These are phyloP conservation scores for Colletotrichum neosansevieriae DNA, from an alignment of 2,329 filamentous ascomycete genomes.

Conservation along the genomic window DNA sequence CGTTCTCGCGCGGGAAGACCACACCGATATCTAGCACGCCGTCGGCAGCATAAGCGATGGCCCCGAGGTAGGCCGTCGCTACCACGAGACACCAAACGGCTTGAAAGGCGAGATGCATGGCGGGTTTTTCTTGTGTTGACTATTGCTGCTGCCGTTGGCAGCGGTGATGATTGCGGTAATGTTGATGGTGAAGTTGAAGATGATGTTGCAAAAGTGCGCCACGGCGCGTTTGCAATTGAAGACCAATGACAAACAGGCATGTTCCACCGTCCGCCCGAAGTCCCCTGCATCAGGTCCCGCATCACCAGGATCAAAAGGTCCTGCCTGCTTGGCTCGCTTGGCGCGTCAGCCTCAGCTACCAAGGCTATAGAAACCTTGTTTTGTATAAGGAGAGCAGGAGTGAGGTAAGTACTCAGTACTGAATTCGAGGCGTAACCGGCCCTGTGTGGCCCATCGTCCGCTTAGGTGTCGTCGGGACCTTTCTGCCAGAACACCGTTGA, in stretches of 20 bases:
- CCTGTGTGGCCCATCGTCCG: too few relatives aligned
- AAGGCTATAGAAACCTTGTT: too few relatives aligned
- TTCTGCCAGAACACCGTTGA: too few relatives aligned
- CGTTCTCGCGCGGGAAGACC: constrained; percentile 48
- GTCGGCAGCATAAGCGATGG: constrained; percentile 24
- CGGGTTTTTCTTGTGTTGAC: not conserved
- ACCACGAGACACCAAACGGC: constrained; percentile 2
- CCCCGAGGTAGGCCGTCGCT: constrained; percentile 28
- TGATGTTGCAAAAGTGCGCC: not conserved
- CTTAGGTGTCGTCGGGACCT: too few relatives aligned
- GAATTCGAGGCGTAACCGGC: too few relatives aligned
- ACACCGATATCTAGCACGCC: constrained; percentile 45
- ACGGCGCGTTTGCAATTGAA: not conserved
- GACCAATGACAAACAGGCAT: not conserved
- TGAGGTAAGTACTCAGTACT: too few relatives aligned
- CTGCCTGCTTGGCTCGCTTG: not conserved
- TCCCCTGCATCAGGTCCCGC: not conserved
- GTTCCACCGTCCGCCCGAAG: not conserved
- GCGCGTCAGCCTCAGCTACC: too few relatives aligned
- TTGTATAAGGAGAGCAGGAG: too few relatives aligned
- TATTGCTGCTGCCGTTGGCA: not conserved
- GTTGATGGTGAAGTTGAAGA: not conserved
- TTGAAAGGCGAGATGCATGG: not conserved
- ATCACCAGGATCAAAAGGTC: not conserved
- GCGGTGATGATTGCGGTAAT: not conserved